These are phyloP conservation scores for Davidsoniella eucalypti DNA, from an alignment of 2,329 filamentous ascomycete species.

Conservation along the genomic window DNA sequence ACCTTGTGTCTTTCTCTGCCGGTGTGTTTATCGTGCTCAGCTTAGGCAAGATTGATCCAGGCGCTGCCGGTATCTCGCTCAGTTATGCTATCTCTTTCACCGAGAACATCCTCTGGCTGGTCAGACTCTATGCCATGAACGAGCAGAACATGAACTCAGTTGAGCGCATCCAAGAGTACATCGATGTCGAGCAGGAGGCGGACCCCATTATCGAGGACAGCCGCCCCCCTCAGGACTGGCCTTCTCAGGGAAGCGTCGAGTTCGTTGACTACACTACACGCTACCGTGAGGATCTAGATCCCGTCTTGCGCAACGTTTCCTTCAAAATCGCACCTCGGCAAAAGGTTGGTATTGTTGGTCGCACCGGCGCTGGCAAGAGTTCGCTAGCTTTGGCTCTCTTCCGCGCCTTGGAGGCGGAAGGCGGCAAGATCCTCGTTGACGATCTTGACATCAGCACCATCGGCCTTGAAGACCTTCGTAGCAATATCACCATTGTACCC, in stretches of 20 bases:
- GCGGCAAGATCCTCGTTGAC: constrained; percentile 79
- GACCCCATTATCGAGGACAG: constrained; percentile 59
- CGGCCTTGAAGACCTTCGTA: constrained; percentile 80
- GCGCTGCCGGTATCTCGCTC: constrained; percentile 80
- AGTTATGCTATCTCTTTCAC: constrained; percentile 95
- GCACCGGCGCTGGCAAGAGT: constrained; percentile 92
- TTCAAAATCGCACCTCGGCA: constrained; percentile 77
- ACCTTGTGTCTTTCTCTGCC: constrained; percentile 83
- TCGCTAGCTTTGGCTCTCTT: constrained; percentile 87
- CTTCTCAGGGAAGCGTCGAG: constrained; percentile 66
- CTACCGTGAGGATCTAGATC: constrained; percentile 74
- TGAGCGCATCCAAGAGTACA: constrained; percentile 91
- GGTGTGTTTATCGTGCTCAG: constrained; percentile 80
- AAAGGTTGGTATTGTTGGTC: constrained; percentile 90
- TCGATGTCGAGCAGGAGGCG: constrained; percentile 91
- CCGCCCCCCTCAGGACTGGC: constrained; percentile 68
- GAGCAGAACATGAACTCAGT: constrained; percentile 99
- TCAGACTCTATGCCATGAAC: constrained; percentile 82
- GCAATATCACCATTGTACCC: constrained; percentile 92
- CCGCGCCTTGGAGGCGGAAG: constrained; percentile 79
- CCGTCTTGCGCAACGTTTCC: constrained; percentile 65
- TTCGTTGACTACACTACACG: constrained; percentile 81
- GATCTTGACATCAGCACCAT: constrained; percentile 80
- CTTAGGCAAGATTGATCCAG: constrained; percentile 70
- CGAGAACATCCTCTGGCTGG: constrained; percentile 92